phyloP scores from a whole-genome alignment of 2,329 filamentous ascomycete species.

The Xylaria sp. region DNA sequence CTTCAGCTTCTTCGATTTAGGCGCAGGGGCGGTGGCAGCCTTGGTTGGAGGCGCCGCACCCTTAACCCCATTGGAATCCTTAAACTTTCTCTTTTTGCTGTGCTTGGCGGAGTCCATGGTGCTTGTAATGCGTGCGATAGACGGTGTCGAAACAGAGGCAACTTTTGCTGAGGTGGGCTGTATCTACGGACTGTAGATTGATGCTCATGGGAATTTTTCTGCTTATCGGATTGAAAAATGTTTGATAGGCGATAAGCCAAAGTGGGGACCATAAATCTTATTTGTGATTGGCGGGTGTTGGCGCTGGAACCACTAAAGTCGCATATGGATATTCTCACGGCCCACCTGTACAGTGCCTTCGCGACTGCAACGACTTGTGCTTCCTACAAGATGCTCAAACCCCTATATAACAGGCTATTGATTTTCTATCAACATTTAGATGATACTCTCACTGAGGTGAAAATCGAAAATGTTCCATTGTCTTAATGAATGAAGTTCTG shows the following conservation, averaged over 20 bases:
- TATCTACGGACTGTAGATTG: not conserved
- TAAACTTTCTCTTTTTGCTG: conserved; percentile 49
- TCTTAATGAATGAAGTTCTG: too few species aligned
- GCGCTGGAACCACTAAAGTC: not conserved
- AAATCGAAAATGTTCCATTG: too few species aligned
- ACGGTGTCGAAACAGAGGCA: conserved; percentile 3
- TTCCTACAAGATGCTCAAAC: too few species aligned
- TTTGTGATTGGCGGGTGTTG: not conserved
- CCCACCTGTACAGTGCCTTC: too few species aligned
- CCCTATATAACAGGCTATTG: too few species aligned
- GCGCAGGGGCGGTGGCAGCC: conserved; percentile 32
- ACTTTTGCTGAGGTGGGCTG: conserved; percentile 7
- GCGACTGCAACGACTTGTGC: too few species aligned
- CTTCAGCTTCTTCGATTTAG: conserved; percentile 49
- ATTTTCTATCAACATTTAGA: too few species aligned
- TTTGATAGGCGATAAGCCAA: conserved; percentile 6
- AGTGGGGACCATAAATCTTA: too few species aligned
- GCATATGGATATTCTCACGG: too few species aligned
- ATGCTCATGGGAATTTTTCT: conserved; percentile 11
- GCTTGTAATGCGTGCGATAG: conserved; percentile 1
- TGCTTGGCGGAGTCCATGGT: conserved; percentile 35
- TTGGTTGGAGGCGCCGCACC: conserved; percentile 33
- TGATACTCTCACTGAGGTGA: too few species aligned
- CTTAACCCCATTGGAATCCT: conserved; percentile 38
- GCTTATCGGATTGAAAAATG: conserved; percentile 20